Percentiles rank a stretch among this genome's conserved stretches.
Conservation (phyloP, 31 red algal genomes). For the Endocladia muricata region DNA sequence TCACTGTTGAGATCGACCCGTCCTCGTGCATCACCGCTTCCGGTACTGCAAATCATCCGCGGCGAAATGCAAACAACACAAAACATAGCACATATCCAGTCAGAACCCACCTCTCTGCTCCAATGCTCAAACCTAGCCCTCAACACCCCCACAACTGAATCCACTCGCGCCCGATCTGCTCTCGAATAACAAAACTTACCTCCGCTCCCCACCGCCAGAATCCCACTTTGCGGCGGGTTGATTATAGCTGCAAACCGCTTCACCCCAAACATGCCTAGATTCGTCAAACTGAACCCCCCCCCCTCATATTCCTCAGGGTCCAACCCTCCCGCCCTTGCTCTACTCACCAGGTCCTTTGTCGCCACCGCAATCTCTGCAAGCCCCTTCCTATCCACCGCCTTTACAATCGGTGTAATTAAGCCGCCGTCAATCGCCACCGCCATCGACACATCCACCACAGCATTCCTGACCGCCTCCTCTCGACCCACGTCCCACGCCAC, state of each 20-base stretch:
- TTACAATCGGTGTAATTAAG: constrained; percentile 85
- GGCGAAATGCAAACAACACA: not conserved
- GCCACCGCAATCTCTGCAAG: constrained; percentile 55
- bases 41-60: not conserved
- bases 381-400: constrained; percentile 47
- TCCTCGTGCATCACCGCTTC: constrained; percentile 35
- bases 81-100: too few species aligned
- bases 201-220: constrained; percentile 82
- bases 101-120: not conserved
- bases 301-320: constrained; percentile 81
- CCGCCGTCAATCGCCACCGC: constrained; percentile 71
- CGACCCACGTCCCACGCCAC: constrained; percentile 42
- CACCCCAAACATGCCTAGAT: constrained; percentile 81
- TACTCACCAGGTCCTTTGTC: constrained; percentile 48
- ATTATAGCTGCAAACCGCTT: constrained; percentile 72
- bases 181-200: not conserved
- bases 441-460: constrained; percentile 69
- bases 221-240: constrained; percentile 90
- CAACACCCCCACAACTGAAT: too few species aligned
- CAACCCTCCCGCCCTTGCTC: constrained; percentile 55
- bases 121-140: not conserved
- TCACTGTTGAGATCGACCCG: constrained; percentile 14
- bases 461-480: constrained; percentile 9
- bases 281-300: constrained; percentile 73
- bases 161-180: too few species aligned